Conservation (phyloP, 2,329 filamentous ascomycete genomes). For the Canariomyces notabilis region DNA sequence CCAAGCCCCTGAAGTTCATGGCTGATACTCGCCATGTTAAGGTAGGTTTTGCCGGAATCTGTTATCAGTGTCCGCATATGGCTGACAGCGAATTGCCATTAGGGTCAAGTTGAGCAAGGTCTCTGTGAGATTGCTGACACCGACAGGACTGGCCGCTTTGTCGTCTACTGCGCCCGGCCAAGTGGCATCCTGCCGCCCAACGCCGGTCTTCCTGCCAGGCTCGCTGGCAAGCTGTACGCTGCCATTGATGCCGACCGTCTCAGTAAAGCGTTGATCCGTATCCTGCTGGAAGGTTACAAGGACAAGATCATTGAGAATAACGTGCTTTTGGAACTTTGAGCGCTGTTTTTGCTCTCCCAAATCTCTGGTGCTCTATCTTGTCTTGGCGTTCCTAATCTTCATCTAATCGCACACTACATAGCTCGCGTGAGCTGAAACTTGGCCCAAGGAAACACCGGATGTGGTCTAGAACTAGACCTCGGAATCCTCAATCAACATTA, state of each 20-base stretch:
- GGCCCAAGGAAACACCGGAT: no score
- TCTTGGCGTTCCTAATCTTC: no score
- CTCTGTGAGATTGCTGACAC: slow-evolving; percentile 36
- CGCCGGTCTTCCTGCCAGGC: slow-evolving; percentile 25
- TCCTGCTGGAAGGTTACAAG: slow-evolving; percentile 34
- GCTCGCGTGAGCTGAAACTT: no score
- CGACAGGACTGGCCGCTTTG: slow-evolving; percentile 26
- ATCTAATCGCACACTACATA: no score
- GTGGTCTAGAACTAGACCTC: no score
- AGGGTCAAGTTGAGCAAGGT: slow-evolving; percentile 36
- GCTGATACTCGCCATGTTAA: slow-evolving; percentile 35
- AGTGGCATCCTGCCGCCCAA: slow-evolving; percentile 29
- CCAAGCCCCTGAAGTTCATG: slow-evolving; percentile 33
- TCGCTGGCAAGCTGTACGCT: slow-evolving; percentile 27
- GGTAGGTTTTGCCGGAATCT: slow-evolving; percentile 13
- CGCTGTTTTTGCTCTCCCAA: no score
- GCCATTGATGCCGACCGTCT: slow-evolving; percentile 34
- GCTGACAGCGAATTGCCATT: background rate
- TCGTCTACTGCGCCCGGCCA: slow-evolving; percentile 36
- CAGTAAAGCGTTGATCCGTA: slow-evolving; percentile 33
- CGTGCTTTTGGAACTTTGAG: slow-evolving; percentile 7
- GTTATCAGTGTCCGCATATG: background rate
- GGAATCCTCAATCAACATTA: no score
- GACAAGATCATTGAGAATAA: slow-evolving; percentile 33
- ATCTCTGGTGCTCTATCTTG: background rate